A percentile compares a stretch with the other conserved stretches of the same genome.
Conservation (phyloP, 2,329 filamentous ascomycete species). For the Onygena corvina region DNA sequence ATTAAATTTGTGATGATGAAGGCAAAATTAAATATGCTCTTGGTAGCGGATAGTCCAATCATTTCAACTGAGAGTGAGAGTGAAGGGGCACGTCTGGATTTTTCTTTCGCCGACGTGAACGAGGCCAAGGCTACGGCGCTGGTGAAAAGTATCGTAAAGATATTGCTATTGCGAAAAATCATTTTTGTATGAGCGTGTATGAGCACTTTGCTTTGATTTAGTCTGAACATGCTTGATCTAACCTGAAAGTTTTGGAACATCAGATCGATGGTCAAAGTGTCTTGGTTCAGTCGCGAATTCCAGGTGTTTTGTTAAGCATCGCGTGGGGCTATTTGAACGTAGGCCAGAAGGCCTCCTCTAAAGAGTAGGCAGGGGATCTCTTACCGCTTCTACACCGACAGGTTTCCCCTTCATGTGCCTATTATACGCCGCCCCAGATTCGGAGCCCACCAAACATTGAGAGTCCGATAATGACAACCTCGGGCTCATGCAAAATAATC, state of each 20-base stretch:
- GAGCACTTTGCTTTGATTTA: background rate
- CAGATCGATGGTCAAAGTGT: slow-evolving; percentile 29
- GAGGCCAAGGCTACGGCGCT: slow-evolving; percentile 20
- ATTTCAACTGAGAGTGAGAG: background rate
- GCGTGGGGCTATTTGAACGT: slow-evolving; percentile 22
- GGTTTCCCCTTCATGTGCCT: background rate
- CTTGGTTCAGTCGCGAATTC: slow-evolving; percentile 30
- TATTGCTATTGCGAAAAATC: background rate
- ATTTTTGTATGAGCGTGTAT: background rate
- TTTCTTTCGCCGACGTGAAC: background rate
- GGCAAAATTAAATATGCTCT: too few relatives aligned
- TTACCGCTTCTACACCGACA: slow-evolving; percentile 4
- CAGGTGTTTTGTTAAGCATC: slow-evolving; percentile 29
- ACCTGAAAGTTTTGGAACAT: too few relatives aligned
- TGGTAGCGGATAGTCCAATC: too few relatives aligned
- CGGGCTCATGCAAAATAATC: slow-evolving; percentile 27
- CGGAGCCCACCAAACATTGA: background rate
- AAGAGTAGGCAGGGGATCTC: slow-evolving; percentile 28
- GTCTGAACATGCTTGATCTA: background rate
- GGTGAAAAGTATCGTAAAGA: slow-evolving; percentile 21
- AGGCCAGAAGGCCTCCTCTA: slow-evolving; percentile 25
- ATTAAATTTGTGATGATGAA: too few relatives aligned
- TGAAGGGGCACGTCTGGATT: background rate
- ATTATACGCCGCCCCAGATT: background rate
- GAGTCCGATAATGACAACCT: slow-evolving; percentile 17